Base-by-base conservation (phyloP, 2,329 filamentous ascomycete genomes). In the Pleochaeta shiraiana region DNA sequence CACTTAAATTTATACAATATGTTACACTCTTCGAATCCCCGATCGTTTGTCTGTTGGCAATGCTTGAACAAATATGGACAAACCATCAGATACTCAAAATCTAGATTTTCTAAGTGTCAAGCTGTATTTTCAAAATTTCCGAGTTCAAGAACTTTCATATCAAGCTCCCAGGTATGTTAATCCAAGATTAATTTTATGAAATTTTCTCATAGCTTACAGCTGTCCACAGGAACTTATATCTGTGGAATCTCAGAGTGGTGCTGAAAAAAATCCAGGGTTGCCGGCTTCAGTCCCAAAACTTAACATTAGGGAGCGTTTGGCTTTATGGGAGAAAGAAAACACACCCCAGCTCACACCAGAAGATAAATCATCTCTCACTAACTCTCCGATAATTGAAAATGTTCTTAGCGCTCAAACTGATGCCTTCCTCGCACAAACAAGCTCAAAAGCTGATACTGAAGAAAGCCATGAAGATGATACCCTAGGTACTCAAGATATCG, bases 241-340 rank as follows among this genome's bases (percentile, higher is more conserved):
- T 9, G n/a, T 16, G 2, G 19, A 37, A 34, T 14, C 53, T 30
- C 57, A 61, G 14, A 39, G 4, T 24, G 1, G 4, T 24, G 1
- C 7, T 7, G 26, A 26, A 6, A 12, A 53, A 53, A 53, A 53
- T 4, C n/a, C 11, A 53, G 19, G 14, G 26, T 53, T 21, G 5
- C 5, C 34, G 64, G 7, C 33, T 12, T 43, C 4, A 21, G 16
- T 16, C 24, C 19, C 64, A 34, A 55, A 64, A 26, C 57, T 64
- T 4, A 65, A 67, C 34, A 74, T 76, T 64, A 71, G 75, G 64
- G 69, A 73, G 30, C 69, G 73, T 63, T 69, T 76, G 16, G 71
- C 71, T 62, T 64, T 72, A 69, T 80, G 78, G 78, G 75, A 81
- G 67, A 67, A 73, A 28, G 69, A 76, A 30, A 71, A 77, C 67